Conservation (phyloP, 768 basidiomycete species). For the Leucocoprinus leucothites region DNA sequence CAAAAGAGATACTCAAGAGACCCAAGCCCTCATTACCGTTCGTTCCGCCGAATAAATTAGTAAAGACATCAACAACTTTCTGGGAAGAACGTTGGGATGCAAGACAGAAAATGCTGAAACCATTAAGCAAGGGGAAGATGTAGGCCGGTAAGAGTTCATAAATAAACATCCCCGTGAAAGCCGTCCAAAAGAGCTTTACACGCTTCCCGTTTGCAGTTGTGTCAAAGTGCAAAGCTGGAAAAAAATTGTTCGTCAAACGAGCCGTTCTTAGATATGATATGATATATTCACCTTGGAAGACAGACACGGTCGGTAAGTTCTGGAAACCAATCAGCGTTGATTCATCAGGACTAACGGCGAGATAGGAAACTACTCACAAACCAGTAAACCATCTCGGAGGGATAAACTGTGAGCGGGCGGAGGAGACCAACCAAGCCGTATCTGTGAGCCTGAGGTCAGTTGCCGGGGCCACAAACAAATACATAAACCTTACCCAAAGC, state of each 20-base stretch:
- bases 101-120: constrained; percentile 58
- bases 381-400: constrained; percentile 67
- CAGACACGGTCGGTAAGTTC: constrained; percentile 57
- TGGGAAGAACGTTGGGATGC: constrained; percentile 47
- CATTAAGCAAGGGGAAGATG: constrained; percentile 63
- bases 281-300: constrained; percentile 48
- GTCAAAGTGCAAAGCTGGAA: constrained; percentile 47
- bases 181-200: constrained; percentile 49
- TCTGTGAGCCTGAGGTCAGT: constrained; percentile 22
- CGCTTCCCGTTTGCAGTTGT: constrained; percentile 41
- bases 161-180: constrained; percentile 48
- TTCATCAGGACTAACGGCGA: not conserved
- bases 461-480: not conserved
- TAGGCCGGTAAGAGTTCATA: constrained; percentile 54
- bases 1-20: constrained; percentile 56
- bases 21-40: constrained; percentile 69
- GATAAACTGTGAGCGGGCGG: constrained; percentile 57
- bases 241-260: not conserved
- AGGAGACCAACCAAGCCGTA: constrained; percentile 60
- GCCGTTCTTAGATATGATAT: not conserved
- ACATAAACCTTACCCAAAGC: constrained; percentile 46
- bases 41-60: constrained; percentile 64
- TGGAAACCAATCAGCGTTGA: constrained; percentile 15
- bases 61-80: constrained; percentile 45
- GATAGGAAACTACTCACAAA: constrained; percentile 28